Conservation (phyloP, 2,329 filamentous ascomycete species). For the Cladosporium sp. region DNA sequence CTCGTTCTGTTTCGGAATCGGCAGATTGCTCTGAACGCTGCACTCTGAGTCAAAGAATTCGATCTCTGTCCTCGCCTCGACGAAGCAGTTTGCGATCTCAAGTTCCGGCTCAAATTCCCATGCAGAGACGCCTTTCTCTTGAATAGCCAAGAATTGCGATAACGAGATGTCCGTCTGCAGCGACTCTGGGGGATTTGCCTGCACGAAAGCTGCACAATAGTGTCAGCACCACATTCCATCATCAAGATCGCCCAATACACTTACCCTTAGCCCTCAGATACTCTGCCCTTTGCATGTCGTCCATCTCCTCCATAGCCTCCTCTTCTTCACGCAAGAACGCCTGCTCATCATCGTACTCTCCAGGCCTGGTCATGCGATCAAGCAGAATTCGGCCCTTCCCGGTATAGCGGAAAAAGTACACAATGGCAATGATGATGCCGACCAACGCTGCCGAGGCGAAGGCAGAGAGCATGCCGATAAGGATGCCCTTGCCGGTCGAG, state of each 20-base stretch:
- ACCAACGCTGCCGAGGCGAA: constrained; percentile 87
- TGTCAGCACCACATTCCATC: constrained; percentile 20
- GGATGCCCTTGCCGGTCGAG: constrained; percentile 61
- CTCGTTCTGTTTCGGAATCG: constrained; percentile 97
- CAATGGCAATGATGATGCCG: constrained; percentile 67
- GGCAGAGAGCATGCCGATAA: constrained; percentile 91
- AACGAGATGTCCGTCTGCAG: constrained; percentile 93
- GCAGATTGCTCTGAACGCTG: constrained; percentile 92
- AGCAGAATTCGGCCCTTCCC: constrained; percentile 82
- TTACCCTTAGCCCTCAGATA: constrained; percentile 93
- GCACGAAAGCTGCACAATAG: constrained; percentile 67
- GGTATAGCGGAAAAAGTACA: constrained; percentile 94
- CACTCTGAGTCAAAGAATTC: constrained; percentile 98
- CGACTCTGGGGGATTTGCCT: constrained; percentile 91
- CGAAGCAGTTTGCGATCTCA: constrained; percentile 98
- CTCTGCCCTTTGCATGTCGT: constrained; percentile 82
- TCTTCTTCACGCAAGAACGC: constrained; percentile 90
- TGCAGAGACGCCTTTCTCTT: constrained; percentile 98
- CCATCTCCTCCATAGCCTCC: constrained; percentile 90
- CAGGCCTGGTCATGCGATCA: constrained; percentile 85
- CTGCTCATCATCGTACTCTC: constrained; percentile 97
- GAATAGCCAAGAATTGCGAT: constrained; percentile 94
- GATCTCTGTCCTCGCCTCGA: constrained; percentile 91
- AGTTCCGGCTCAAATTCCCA: constrained; percentile 99
- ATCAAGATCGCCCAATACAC: constrained; percentile 17